These are phyloP conservation scores for Arctium minus DNA, from an alignment of 129 eudicot species.

Conservation along the genomic window DNA sequence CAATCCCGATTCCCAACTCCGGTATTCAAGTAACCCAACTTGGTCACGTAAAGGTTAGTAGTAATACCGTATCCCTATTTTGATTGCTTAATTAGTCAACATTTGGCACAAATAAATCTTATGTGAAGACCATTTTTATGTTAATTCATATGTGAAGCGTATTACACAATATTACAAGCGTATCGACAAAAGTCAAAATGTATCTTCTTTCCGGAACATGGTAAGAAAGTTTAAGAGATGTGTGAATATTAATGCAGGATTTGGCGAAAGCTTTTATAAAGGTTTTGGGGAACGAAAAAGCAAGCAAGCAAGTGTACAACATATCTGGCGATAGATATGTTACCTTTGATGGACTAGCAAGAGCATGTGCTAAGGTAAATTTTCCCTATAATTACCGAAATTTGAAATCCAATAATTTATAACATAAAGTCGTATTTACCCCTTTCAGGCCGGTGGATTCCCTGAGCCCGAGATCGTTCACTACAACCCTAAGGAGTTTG, in stretches of 20 bases:
- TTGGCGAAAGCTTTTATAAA: conserved; percentile 73
- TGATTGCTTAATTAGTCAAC: no score
- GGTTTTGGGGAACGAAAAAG: conserved; percentile 89
- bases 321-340: conserved; percentile 94
- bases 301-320: conserved; percentile 85
- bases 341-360: conserved; percentile 96
- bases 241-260: conserved; percentile 49
- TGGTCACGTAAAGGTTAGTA: conserved; percentile 92
- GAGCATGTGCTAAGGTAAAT: conserved; percentile 93
- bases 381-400: background rate
- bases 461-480: conserved; percentile 95
- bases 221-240: background rate
- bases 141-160: no score
- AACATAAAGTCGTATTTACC: background rate
- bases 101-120: no score
- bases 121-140: no score
- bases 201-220: background rate
- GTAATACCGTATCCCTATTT: background rate
- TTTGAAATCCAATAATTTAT: background rate
- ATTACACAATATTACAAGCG: no score
- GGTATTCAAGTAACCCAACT: conserved; percentile 90
- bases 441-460: conserved; percentile 90
- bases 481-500: conserved; percentile 90
- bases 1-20: conserved; percentile 89
- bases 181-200: background rate